Evolutionary conservation across 768 basidiomycete genomes (phyloP).

Genomic region (Xerocomus potaroensis): DNA sequence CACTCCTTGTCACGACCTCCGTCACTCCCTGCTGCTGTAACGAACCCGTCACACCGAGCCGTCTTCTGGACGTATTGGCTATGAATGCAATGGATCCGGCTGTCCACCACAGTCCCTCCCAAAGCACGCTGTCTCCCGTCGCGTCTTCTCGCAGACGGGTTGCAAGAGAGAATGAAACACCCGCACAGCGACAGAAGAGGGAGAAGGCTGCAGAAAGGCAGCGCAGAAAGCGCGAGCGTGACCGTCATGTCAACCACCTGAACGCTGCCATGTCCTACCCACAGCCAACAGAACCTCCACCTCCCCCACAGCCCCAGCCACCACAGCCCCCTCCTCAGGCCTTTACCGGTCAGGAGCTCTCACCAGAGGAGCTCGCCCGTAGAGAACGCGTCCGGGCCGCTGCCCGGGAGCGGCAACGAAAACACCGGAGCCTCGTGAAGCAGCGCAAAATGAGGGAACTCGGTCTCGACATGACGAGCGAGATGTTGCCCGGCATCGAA

Average conservation of each 20-base stretch:
- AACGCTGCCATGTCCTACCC: conserved; percentile 42
- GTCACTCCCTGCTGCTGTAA: conserved; percentile 35
- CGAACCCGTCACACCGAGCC: conserved; percentile 29
- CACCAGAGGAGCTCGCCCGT: conserved; percentile 62
- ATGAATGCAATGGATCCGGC: conserved; percentile 35
- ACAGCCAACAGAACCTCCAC: conserved; percentile 31
- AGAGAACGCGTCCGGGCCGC: conserved; percentile 71
- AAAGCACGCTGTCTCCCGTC: conserved; percentile 29
- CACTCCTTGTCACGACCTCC: conserved; percentile 32
- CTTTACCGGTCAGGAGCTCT: conserved; percentile 36
- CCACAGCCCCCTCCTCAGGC: conserved; percentile 21
- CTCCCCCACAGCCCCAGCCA: conserved; percentile 31
- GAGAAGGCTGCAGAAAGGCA: conserved; percentile 87
- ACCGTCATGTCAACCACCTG: conserved; percentile 40
- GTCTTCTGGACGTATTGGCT: conserved; percentile 17
- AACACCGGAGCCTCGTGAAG: conserved; percentile 76
- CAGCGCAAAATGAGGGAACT: conserved; percentile 77
- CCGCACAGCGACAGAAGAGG: conserved; percentile 68
- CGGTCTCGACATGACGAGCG: conserved; percentile 79
- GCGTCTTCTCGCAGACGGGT: conserved; percentile 46
- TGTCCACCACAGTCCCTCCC: conserved; percentile 30
- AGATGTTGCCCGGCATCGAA: conserved; percentile 59
- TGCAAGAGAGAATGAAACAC: conserved; percentile 68
- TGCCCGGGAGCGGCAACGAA: conserved; percentile 77
- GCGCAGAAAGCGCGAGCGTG: conserved; percentile 75